Percentiles rank a stretch among this genome's conserved stretches.
Evolutionary conservation across 163 green algal species (phyloP).

Genomic region (Picocystis sp.): DNA sequence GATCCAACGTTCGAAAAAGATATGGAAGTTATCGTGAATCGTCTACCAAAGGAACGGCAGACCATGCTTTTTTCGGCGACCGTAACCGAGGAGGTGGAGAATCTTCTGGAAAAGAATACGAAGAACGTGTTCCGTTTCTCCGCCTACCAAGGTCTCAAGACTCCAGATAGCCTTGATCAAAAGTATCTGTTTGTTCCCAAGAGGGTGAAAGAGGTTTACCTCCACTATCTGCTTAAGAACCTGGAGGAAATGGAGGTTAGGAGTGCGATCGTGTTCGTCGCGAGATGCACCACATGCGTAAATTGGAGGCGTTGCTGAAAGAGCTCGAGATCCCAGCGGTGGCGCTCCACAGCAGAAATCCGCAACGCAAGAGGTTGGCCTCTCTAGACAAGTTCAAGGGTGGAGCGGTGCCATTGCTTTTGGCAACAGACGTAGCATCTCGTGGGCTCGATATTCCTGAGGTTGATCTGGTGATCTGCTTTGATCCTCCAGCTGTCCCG

Average conservation of each 20-base stretch:
- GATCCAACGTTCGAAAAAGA: constrained; percentile 59
- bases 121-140: constrained; percentile 29
- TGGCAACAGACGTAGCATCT: constrained; percentile 74
- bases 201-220: constrained; percentile 32
- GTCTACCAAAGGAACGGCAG: constrained; percentile 36
- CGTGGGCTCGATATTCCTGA: constrained; percentile 80
- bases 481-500: constrained; percentile 55
- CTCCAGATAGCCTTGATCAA: constrained; percentile 46
- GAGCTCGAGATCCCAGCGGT: constrained; percentile 6
- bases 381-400: constrained; percentile 31
- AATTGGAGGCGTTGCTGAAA: constrained; percentile 23
- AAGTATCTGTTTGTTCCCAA: constrained; percentile 74
- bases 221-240: neutral
- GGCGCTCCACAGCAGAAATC: constrained; percentile 38
- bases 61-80: constrained; percentile 87
- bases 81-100: constrained; percentile 51
- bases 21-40: constrained; percentile 21
- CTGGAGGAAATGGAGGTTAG: constrained; percentile 29
- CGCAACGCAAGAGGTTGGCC: constrained; percentile 46
- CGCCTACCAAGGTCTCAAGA: constrained; percentile 62
- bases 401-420: constrained; percentile 42
- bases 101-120: constrained; percentile 40
- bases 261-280: constrained; percentile 68
- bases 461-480: constrained; percentile 83
- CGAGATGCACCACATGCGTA: constrained; percentile 51